Percentiles rank a stretch among this genome's conserved stretches.
phyloP scores from a whole-genome alignment of 139 green algal genomes.

The Chlorella sp. region DNA sequence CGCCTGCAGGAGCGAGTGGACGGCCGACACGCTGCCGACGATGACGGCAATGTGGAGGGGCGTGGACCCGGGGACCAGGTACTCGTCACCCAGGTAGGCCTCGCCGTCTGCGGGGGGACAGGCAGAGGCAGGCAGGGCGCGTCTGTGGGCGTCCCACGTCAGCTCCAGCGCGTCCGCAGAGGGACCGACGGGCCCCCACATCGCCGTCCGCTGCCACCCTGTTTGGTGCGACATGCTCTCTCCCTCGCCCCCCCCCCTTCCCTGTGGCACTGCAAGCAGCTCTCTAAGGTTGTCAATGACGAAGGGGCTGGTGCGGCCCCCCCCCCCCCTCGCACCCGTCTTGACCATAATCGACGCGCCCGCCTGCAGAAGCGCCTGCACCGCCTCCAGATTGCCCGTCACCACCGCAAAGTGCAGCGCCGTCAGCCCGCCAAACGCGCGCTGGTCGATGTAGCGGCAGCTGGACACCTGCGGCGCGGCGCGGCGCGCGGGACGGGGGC shows the following conservation, averaged over 20 bases:
- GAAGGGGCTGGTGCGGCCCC: too few species aligned
- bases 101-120: slow-evolving; percentile 21
- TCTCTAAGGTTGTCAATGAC: too few species aligned
- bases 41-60: slow-evolving; percentile 58
- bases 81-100: slow-evolving; percentile 42
- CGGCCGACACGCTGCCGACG: slow-evolving; percentile 38
- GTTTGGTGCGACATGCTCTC: too few species aligned
- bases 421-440: slow-evolving; percentile 54
- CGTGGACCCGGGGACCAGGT: slow-evolving; percentile 49
- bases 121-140: not conserved
- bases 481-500: not conserved
- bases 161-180: too few species aligned
- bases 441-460: slow-evolving; percentile 54
- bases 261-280: too few species aligned
- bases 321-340: slow-evolving; percentile 19
- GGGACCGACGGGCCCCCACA: too few species aligned
- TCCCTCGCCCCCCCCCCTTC: too few species aligned
- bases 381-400: slow-evolving; percentile 42
- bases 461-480: not conserved
- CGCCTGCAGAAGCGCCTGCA: slow-evolving; percentile 44
- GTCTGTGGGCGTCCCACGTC: too few species aligned
- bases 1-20: slow-evolving; percentile 61
- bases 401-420: slow-evolving; percentile 58
- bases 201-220: too few species aligned
- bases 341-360: slow-evolving; percentile 62